Percentiles rank a stretch among this genome's conserved stretches.
Evolutionary conservation across 805 yeast genomes (phyloP).

Genomic region (Starmerella ratchasimensis): DNA sequence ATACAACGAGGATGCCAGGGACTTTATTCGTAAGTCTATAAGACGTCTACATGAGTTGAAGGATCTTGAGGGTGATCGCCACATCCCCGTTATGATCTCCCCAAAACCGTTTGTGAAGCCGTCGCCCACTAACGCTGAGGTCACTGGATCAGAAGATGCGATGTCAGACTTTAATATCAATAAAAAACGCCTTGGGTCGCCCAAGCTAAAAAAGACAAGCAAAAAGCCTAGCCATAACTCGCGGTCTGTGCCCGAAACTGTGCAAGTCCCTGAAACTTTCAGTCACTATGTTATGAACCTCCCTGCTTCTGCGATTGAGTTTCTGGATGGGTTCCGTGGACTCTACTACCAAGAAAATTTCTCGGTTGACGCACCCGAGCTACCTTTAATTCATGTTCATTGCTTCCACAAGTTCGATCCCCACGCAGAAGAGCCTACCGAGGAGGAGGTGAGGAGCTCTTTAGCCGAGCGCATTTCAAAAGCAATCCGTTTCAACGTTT

Average conservation of each 20-base stretch:
- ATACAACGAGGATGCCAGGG: constrained; percentile 68
- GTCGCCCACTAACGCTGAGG: too few species aligned
- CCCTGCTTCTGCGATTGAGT: constrained; percentile 83
- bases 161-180: background rate
- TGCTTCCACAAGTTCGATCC: constrained; percentile 85
- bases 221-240: background rate
- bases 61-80: constrained; percentile 22
- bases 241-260: background rate
- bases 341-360: constrained; percentile 35
- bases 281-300: constrained; percentile 85
- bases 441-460: constrained; percentile 53
- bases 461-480: constrained; percentile 42
- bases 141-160: constrained; percentile 6
- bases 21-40: constrained; percentile 54
- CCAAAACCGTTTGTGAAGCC: constrained; percentile 7
- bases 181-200: background rate
- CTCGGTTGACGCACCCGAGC: constrained; percentile 34
- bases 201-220: constrained; percentile 1
- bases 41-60: constrained; percentile 36
- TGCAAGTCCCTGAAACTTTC: constrained; percentile 37
- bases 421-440: constrained; percentile 55
- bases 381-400: constrained; percentile 75
- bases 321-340: constrained; percentile 65
- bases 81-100: constrained; percentile 18
- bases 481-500: constrained; percentile 34